Base-by-base conservation (phyloP, 2,329 filamentous ascomycete species). In the Ophiostoma pallidulum region DNA sequence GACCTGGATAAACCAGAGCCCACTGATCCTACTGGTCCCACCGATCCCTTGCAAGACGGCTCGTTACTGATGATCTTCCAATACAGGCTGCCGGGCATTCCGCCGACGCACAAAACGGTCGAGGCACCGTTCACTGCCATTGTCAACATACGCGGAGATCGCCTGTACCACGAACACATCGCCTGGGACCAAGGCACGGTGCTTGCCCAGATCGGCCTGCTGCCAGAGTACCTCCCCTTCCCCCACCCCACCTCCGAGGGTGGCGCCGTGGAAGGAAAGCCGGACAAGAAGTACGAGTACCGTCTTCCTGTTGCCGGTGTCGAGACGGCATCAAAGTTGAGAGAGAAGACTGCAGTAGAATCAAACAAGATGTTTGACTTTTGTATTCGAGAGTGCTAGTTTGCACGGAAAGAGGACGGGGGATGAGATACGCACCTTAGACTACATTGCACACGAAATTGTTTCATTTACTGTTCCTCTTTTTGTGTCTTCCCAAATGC, bases 111-210 rank as follows among this genome's bases (percentile, higher is more conserved):
- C 22, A 67, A 66, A 50, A 58, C 63, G 13, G 62, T 82, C 3
- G 67, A 72, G n/a, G 68, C 86, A 7, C 80, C 82, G 0, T 76
- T 85, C 52, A 82, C 75, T 0, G 70, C 74, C 4, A 69, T 86
- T 0, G 80, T 86, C 4, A 82, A 81, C 48, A 72, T 86, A 45
- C 73, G 82, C 2, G 82, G 82, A 2, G 80, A 84, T 57, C 67
- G 80, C 1, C 62, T 86, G 0, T 84, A 78, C 54, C 79, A 85
- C 53, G 82, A 86, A 59, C 81, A 86, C 54, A 85, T 86, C 37
- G 66, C 72, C 14, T 86, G 82, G 81, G 82, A 86, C 50, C 80
- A 85, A 58, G 76, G 69, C 0, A 82, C 77, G 0, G 73, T 77
- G 2, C 64, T 86, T 8, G 62, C 68, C 8, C 82, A 86, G 58